Percentiles rank a stretch among this genome's conserved stretches.
Conservation (phyloP, 2,329 filamentous ascomycete genomes). For the Orbilia ellipsospora region DNA sequence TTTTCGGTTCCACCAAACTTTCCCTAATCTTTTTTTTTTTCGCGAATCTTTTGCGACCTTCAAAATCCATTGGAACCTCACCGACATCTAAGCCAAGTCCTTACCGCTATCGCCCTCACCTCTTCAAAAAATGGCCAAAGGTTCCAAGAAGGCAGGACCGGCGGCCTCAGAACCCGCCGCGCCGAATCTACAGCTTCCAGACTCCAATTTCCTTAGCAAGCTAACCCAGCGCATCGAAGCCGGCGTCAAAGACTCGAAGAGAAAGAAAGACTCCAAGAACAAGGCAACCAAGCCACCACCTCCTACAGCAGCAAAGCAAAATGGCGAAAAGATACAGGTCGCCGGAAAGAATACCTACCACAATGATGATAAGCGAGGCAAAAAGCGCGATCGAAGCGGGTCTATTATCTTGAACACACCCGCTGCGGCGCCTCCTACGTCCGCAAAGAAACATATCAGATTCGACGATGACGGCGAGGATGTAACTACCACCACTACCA, state of each 20-base stretch:
- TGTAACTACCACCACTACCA: background rate
- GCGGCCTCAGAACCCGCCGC: background rate
- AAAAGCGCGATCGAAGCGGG: constrained; percentile 51
- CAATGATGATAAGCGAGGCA: constrained; percentile 44
- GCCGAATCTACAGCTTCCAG: constrained; percentile 29
- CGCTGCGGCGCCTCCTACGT: background rate
- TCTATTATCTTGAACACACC: constrained; percentile 41
- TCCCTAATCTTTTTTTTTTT: no score
- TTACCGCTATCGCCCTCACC: no score
- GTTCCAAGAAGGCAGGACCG: constrained; percentile 30
- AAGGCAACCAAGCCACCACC: constrained; percentile 34
- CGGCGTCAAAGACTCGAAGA: constrained; percentile 38
- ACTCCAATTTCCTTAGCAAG: constrained; percentile 50
- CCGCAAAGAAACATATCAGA: constrained; percentile 44
- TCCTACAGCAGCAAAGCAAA: constrained; percentile 19
- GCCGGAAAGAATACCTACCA: constrained; percentile 34
- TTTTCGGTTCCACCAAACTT: background rate
- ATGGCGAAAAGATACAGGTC: constrained; percentile 32
- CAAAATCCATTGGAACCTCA: background rate
- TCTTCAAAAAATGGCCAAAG: constrained; percentile 33
- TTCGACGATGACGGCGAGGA: constrained; percentile 32
- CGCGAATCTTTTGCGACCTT: no score
- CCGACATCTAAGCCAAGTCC: background rate
- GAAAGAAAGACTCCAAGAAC: constrained; percentile 7
- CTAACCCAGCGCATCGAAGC: constrained; percentile 49